Evolutionary conservation across 176 grass and related monocot species (phyloP).

Genomic region (Secale cereale): DNA sequence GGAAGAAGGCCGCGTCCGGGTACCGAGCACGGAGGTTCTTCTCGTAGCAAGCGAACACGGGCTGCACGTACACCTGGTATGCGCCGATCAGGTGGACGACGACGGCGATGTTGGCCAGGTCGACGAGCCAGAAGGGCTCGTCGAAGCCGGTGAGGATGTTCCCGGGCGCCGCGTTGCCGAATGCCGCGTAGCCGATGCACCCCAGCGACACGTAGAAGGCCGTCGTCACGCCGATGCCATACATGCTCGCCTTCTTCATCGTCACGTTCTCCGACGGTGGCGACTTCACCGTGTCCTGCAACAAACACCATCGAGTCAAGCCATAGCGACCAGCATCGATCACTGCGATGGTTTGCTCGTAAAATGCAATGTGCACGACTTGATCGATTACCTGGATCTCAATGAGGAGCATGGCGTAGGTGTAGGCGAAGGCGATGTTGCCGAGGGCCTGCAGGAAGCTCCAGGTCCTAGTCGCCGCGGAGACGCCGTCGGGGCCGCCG

Average conservation of each 20-base stretch:
- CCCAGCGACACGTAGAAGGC: conserved; percentile 89
- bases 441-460: conserved; percentile 81
- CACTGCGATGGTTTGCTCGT: too few species aligned
- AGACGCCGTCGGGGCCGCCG: conserved; percentile 44
- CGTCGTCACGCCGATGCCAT: conserved; percentile 78
- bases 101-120: conserved; percentile 77
- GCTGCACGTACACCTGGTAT: conserved; percentile 84
- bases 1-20: conserved; percentile 57
- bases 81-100: conserved; percentile 78
- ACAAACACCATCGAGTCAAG: neutral
- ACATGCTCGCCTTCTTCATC: conserved; percentile 87
- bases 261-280: conserved; percentile 89
- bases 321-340: neutral
- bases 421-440: conserved; percentile 96
- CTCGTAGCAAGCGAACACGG: conserved; percentile 83
- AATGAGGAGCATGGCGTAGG: conserved; percentile 92
- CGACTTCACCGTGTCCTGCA: conserved; percentile 80
- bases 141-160: conserved; percentile 88
- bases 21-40: conserved; percentile 56
- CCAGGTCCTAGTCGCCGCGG: conserved; percentile 67
- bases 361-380: neutral
- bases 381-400: conserved; percentile 60
- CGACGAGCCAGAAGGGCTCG: conserved; percentile 93
- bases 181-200: conserved; percentile 88
- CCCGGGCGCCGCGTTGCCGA: conserved; percentile 76